These are phyloP conservation scores for Coprinopsis cinerea DNA, from an alignment of 768 basidiomycete species.

Conservation along the genomic window DNA sequence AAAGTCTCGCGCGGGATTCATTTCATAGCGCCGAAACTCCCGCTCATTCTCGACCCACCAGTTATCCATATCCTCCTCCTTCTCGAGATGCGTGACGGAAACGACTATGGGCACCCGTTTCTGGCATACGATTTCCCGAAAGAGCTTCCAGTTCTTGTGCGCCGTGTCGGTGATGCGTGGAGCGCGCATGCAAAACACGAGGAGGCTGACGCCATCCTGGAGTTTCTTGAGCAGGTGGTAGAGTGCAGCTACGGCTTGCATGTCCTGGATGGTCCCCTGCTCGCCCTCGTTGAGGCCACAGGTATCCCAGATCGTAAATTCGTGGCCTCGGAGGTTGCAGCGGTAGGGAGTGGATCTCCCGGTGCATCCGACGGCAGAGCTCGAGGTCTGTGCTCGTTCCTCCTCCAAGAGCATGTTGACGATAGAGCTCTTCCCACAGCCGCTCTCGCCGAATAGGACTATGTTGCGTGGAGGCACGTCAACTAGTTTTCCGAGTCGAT, in stretches of 20 bases:
- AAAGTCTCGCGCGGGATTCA: constrained; percentile 12
- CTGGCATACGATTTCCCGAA: constrained; percentile 31
- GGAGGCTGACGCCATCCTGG: constrained; percentile 30
- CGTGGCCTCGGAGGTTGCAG: constrained; percentile 18
- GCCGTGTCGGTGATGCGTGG: constrained; percentile 28
- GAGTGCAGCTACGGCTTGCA: constrained; percentile 19
- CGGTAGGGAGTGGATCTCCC: constrained; percentile 23
- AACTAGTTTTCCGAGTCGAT: not conserved
- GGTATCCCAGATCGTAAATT: constrained; percentile 31
- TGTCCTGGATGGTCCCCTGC: constrained; percentile 8
- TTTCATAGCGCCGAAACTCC: constrained; percentile 23
- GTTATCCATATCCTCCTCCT: constrained; percentile 20
- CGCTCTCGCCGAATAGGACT: constrained; percentile 33
- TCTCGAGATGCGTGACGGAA: constrained; percentile 34
- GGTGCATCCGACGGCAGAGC: constrained; percentile 29
- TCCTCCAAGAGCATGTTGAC: constrained; percentile 26
- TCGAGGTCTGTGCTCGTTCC: constrained; percentile 24
- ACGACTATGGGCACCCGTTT: constrained; percentile 32
- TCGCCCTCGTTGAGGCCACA: constrained; percentile 24
- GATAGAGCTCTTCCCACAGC: constrained; percentile 22
- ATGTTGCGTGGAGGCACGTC: constrained; percentile 18
- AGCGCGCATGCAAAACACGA: constrained; percentile 36
- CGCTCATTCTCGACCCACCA: constrained; percentile 26
- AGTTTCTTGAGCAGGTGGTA: constrained; percentile 29
- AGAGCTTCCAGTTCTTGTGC: constrained; percentile 33